A percentile compares a stretch with the other conserved stretches of the same genome.
Conservation (phyloP, 2,329 filamentous ascomycete species). For the Cladophialophora yegresii region DNA sequence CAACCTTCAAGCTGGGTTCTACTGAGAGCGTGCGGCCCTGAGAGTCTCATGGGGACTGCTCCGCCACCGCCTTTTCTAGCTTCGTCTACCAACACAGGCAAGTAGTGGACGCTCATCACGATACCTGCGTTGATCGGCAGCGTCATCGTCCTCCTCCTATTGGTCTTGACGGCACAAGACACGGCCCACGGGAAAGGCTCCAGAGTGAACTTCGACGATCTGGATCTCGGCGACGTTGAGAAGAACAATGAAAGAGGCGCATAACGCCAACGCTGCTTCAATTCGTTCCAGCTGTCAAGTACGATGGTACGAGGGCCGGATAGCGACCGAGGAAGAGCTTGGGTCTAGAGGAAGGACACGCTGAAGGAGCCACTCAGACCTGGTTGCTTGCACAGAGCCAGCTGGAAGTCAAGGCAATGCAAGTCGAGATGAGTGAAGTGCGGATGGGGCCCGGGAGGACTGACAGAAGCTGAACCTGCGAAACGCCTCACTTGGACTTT, state of each 20-base stretch:
- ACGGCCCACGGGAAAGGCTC: neutral
- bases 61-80: neutral
- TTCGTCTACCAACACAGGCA: neutral
- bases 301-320: neutral
- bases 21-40: neutral
- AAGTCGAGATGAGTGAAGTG: neutral
- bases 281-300: constrained; percentile 9
- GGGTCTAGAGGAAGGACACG: constrained; percentile 7
- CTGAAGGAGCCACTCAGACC: neutral
- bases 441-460: neutral
- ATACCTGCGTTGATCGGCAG: constrained; percentile 11
- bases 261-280: constrained; percentile 5
- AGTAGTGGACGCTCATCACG: constrained; percentile 12
- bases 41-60: constrained; percentile 12
- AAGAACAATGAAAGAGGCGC: neutral
- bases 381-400: constrained; percentile 11
- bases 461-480: too few relatives aligned
- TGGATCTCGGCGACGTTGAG: constrained; percentile 1
- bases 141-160: constrained; percentile 7
- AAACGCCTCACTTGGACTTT: neutral
- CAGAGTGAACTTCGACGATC: constrained; percentile 12
- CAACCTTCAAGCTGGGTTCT: neutral
- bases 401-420: constrained; percentile 7
- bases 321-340: constrained; percentile 6
- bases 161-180: neutral